Percentiles rank a stretch among this genome's conserved stretches.
Evolutionary conservation across 192 early-diverging fungal genomes (phyloP).

Genomic region (Paraglomus occultum): DNA sequence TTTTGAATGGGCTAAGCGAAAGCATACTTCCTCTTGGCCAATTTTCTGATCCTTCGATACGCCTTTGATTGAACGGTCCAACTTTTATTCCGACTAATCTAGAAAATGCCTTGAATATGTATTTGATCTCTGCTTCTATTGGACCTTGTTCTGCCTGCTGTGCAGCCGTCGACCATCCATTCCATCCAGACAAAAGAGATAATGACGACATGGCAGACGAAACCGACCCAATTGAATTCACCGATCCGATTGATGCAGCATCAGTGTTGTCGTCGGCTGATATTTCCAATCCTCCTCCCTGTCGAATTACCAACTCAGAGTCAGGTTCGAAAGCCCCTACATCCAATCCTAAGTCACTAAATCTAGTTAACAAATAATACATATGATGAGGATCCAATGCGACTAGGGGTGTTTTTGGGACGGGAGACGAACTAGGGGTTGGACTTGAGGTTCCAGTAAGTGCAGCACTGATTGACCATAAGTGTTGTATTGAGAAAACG

Average conservation of each 20-base stretch:
- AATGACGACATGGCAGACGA: constrained; percentile 44
- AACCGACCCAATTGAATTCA: constrained; percentile 40
- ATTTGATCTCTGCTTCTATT: constrained; percentile 47
- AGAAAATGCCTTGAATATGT: constrained; percentile 48
- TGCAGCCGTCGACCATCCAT: constrained; percentile 42
- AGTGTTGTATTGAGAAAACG: constrained; percentile 20
- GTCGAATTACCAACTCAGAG: not conserved
- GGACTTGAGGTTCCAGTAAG: constrained; percentile 29
- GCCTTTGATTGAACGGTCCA: constrained; percentile 34
- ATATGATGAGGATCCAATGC: constrained; percentile 43
- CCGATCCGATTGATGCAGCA: constrained; percentile 18
- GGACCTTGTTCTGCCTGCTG: constrained; percentile 22
- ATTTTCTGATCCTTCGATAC: constrained; percentile 26
- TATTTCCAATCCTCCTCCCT: not conserved
- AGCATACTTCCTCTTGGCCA: constrained; percentile 28
- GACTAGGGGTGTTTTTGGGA: constrained; percentile 32
- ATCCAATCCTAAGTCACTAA: constrained; percentile 44
- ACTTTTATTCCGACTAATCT: constrained; percentile 45
- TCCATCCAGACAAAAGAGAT: constrained; percentile 43
- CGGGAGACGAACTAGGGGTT: constrained; percentile 33
- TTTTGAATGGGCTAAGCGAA: constrained; percentile 40
- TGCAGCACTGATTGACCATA: constrained; percentile 33
- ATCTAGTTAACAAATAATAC: constrained; percentile 43
- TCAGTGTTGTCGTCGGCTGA: constrained; percentile 5
- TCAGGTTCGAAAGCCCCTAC: constrained; percentile 29